These are phyloP conservation scores for Adansonia grandidieri DNA, from an alignment of 441 rosid genomes.

Conservation along the genomic window DNA sequence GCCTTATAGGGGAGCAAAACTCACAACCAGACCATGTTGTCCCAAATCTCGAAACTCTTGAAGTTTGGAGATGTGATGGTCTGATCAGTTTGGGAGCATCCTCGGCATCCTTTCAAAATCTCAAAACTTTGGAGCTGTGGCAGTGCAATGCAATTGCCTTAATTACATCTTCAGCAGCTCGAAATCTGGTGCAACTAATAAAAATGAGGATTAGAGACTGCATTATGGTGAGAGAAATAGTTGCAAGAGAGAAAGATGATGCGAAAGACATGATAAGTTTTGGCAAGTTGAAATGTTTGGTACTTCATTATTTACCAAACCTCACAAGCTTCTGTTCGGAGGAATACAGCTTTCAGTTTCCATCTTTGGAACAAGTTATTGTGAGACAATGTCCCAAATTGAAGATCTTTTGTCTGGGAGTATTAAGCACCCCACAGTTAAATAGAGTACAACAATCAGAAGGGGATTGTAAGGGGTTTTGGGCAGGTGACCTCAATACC, in stretches of 20 bases:
- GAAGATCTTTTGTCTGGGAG: conserved; percentile 28
- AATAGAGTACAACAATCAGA: conserved; percentile 1
- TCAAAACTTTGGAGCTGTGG: conserved; percentile 27
- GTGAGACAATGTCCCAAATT: conserved; percentile 34
- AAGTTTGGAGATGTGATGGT: conserved; percentile 19
- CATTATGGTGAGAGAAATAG: conserved; percentile 21
- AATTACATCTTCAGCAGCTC: conserved; percentile 33
- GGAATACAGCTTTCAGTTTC: conserved; percentile 29
- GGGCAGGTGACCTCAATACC: conserved; percentile 32
- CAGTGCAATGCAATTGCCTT: conserved; percentile 33
- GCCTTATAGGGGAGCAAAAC: conserved; percentile 2
- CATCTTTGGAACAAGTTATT: conserved; percentile 26
- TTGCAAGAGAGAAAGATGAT: conserved; percentile 15
- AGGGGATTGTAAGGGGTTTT: conserved; percentile 12
- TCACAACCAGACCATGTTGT: conserved; percentile 14
- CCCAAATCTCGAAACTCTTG: conserved; percentile 16
- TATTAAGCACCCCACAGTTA: conserved; percentile 18
- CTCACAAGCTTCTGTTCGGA: conserved; percentile 36
- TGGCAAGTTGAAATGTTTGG: conserved; percentile 18
- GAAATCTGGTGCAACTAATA: conserved; percentile 28
- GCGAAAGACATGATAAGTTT: conserved; percentile 27
- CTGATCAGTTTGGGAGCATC: conserved; percentile 24
- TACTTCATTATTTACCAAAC: conserved; percentile 28
- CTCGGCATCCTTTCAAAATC: conserved; percentile 21
- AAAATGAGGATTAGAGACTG: conserved; percentile 29